Evolutionary conservation across 1,139 yeast species (phyloP), one percentile per base, ranked within the genome.

Genomic region (Saccharomycopsis crataegensis): DNA sequence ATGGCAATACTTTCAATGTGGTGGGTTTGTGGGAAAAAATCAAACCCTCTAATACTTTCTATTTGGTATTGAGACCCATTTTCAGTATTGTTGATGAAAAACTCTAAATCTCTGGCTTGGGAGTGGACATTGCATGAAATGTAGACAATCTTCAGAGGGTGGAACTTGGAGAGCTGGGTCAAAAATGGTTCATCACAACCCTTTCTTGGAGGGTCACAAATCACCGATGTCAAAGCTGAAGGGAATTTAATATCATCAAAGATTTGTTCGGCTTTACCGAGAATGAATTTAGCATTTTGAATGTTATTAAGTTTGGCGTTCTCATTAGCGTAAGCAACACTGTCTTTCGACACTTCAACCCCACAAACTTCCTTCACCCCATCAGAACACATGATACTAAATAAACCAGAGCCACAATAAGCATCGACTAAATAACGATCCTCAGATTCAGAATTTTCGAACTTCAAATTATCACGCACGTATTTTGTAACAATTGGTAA

Each of bases 1-100:
- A 93, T 97, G 8, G 96, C 96, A 36, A 91, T 95, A 66, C 96
- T 83, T 69, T 93, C 99, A 52, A 93, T 98, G 66, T 93, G 99
- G 65, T 93, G 96, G 0, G 99, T 93, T 68, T 91, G 98, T 3
- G 99, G 99, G 75, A 93, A 93, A 70, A 93, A 91, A 69, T 93
- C 99, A 69, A 93, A 93, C 1, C 99, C 99, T 64, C 91, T 81
- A 43, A 93, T 76, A 60, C 93, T 84, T 61, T 87, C 96, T 51
- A 93, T 78, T 57, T 70, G 72, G 70, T 89, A 93, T 41, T 76
- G 64, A 5, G 65, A 61, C 3, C 93, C 91, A 60, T 80, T 81
- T 34, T 71, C 76, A 4, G 93, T 84, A 49, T 81, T 75, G 59
- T 78, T 79, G 57, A 91, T 69, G 64, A 93, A 85, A 75, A 84